phyloP scores from a whole-genome alignment of 352 stramenopile genomes.

The Salisapilia sapeloensis region DNA sequence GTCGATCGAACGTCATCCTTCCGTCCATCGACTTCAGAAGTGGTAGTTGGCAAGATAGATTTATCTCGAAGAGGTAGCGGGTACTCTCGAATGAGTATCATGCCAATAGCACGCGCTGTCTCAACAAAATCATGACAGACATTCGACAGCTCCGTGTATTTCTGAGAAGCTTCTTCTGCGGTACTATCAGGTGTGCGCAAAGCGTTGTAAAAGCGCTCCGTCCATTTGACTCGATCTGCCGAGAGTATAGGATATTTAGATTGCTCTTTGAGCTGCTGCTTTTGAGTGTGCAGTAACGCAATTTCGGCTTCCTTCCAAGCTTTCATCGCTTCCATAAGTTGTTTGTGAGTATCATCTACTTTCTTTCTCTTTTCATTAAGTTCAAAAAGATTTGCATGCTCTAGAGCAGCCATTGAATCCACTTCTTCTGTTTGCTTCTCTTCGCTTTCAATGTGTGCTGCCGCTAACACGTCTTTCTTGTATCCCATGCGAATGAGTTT shows the following conservation, averaged over 20 bases:
- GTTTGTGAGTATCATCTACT: conserved; percentile 25
- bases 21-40: conserved; percentile 46
- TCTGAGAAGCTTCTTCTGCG: conserved; percentile 27
- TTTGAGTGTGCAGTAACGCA: conserved; percentile 30
- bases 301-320: conserved; percentile 59
- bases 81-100: conserved; percentile 69
- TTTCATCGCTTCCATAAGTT: conserved; percentile 43
- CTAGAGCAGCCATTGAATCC: conserved; percentile 18
- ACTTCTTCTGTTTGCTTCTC: conserved; percentile 4
- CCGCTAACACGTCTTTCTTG: conserved; percentile 6
- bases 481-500: conserved; percentile 51
- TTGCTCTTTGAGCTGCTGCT: conserved; percentile 23
- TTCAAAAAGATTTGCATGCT: conserved; percentile 33
- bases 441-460: background rate
- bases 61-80: conserved; percentile 60
- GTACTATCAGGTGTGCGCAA: conserved; percentile 18
- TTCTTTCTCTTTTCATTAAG: conserved; percentile 30
- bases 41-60: conserved; percentile 40
- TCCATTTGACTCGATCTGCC: conserved; percentile 32
- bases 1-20: conserved; percentile 39
- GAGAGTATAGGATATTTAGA: conserved; percentile 24
- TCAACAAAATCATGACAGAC: conserved; percentile 84
- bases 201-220: conserved; percentile 40
- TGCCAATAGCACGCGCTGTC: conserved; percentile 37
- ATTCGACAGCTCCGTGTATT: conserved; percentile 74